Evolutionary conservation across 257 asterid species (phyloP).

Genomic region (Coffea eugenioides): DNA sequence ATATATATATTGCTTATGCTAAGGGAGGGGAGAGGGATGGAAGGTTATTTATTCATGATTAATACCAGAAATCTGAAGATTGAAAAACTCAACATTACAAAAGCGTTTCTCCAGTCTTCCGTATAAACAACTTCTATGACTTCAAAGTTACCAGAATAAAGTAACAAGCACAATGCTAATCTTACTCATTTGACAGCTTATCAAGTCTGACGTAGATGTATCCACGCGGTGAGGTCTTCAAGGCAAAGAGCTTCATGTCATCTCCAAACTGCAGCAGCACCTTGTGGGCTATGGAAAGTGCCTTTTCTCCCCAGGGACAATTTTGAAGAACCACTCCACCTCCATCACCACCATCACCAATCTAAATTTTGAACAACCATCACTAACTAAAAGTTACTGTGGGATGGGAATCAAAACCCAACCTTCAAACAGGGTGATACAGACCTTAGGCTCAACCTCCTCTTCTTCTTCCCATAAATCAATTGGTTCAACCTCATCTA

Average conservation of each 20-base stretch:
- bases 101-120: neutral
- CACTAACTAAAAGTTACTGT: neutral
- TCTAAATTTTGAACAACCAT: constrained; percentile 31
- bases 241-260: constrained; percentile 69
- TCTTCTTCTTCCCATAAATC: constrained; percentile 95
- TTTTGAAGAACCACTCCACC: constrained; percentile 74
- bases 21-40: neutral
- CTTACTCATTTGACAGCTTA: constrained; percentile 73
- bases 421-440: neutral
- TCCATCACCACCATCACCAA: constrained; percentile 95
- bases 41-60: neutral
- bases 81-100: neutral
- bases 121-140: neutral
- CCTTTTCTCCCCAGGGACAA: constrained; percentile 85
- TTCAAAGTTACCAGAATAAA: neutral
- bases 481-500: constrained; percentile 66
- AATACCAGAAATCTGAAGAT: neutral
- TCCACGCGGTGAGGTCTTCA: constrained; percentile 79
- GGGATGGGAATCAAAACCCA: neutral
- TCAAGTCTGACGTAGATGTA: constrained; percentile 86
- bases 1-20: neutral
- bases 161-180: constrained; percentile 4
- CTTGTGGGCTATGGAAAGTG: constrained; percentile 53
- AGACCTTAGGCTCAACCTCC: constrained; percentile 75
- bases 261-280: constrained; percentile 55